phyloP scores from a whole-genome alignment of 768 basidiomycete genomes.

The Pulveroboletus sp. region DNA sequence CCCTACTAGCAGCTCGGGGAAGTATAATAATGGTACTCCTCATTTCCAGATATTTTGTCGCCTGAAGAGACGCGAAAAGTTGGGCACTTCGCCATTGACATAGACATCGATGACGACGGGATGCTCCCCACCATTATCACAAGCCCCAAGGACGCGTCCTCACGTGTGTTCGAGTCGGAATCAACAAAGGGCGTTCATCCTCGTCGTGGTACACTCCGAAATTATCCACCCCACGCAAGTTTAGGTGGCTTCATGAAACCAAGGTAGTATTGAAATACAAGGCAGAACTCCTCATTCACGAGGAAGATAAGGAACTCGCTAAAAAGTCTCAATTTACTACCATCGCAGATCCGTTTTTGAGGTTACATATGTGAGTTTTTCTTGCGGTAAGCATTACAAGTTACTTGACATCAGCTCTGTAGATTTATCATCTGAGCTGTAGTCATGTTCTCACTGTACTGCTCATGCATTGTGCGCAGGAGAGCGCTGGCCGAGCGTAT shows the following conservation, averaged over 20 bases:
- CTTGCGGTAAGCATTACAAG: no score
- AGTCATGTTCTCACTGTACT: no score
- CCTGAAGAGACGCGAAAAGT: not conserved
- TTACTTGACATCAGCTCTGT: no score
- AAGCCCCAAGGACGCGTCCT: not conserved
- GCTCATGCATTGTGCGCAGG: no score
- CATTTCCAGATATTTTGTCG: not conserved
- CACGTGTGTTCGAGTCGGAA: not conserved
- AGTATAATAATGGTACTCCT: not conserved
- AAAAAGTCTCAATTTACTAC: not conserved
- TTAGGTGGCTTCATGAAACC: not conserved
- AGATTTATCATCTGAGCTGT: no score
- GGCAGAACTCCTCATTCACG: not conserved
- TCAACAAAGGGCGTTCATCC: not conserved
- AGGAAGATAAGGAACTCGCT: slow-evolving; percentile 1
- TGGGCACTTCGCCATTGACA: slow-evolving; percentile 8
- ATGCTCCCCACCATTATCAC: not conserved
- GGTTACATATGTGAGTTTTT: not conserved
- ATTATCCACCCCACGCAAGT: not conserved
- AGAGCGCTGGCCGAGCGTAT: no score
- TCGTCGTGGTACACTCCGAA: not conserved
- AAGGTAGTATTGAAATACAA: not conserved
- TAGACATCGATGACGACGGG: slow-evolving; percentile 2
- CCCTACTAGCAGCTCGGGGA: no score
- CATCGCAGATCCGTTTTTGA: not conserved